A percentile compares a stretch with the other conserved stretches of the same genome.
Evolutionary conservation across 108 stramenopile genomes (phyloP).

Genomic region (Skeletonema grethae): DNA sequence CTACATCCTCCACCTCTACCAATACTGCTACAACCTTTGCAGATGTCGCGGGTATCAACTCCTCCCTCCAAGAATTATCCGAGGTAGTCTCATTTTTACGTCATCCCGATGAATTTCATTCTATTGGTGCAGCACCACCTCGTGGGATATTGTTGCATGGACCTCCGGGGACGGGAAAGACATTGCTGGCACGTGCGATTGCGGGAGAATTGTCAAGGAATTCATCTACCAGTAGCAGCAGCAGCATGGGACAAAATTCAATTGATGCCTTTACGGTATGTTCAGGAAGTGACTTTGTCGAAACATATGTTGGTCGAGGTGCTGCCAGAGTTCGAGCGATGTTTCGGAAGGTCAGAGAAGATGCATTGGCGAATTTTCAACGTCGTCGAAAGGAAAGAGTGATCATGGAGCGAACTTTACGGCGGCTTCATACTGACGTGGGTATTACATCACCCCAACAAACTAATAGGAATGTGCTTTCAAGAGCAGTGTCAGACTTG

Average conservation of each 20-base stretch:
- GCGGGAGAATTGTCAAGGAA: slow-evolving; percentile 68
- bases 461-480: background rate
- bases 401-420: slow-evolving; percentile 10
- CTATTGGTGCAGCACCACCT: slow-evolving; percentile 69
- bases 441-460: background rate
- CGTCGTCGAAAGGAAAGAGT: background rate
- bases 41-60: slow-evolving; percentile 94
- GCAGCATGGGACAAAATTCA: slow-evolving; percentile 22
- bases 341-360: slow-evolving; percentile 70
- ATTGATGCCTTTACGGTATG: slow-evolving; percentile 74
- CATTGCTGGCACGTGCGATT: slow-evolving; percentile 74
- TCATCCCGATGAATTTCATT: slow-evolving; percentile 56
- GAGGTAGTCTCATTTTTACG: slow-evolving; percentile 82
- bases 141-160: slow-evolving; percentile 82
- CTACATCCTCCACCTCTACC: background rate
- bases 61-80: slow-evolving; percentile 74
- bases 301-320: slow-evolving; percentile 88
- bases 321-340: slow-evolving; percentile 87
- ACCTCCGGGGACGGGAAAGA: slow-evolving; percentile 85
- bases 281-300: slow-evolving; percentile 82
- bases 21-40: slow-evolving; percentile 64
- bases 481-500: slow-evolving; percentile 11
- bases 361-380: slow-evolving; percentile 47
- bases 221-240: slow-evolving; percentile 34
- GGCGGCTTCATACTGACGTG: background rate